Base-by-base conservation (phyloP, 2,329 filamentous ascomycete genomes). In the Madurella mycetomatis region DNA sequence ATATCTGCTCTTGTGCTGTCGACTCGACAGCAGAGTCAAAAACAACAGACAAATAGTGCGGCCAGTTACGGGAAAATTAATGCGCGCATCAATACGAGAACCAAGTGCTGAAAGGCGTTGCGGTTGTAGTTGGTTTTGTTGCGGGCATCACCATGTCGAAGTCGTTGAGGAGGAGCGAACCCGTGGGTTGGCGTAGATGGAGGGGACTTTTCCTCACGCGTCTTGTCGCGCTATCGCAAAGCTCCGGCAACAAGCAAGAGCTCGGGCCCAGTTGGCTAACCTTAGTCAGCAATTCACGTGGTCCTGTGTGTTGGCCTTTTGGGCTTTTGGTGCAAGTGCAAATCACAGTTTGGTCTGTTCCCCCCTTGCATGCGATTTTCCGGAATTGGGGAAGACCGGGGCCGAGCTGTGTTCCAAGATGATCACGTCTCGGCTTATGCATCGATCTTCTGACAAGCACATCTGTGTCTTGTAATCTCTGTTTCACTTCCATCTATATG, bases 1-100 rank as follows among this genome's bases (percentile, higher is more conserved):
- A 96, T 96, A 69, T 65, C 78, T 71, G 67, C 61, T 56, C 51
- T 52, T 50, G 49, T 49, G 64, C 66, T 67, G 68, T 64, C 63
- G 53, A 60, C 59, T 60, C 55, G 56, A 62, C 63, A 61, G 60
- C 57, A 32, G 54, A 60, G 49, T 58, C 40, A 46, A 53, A 45
- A 46, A 25, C 16, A 17, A 32, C 18, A 31, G 40, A 25, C 43
- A 43, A 49, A 37, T 45, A 44, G 4, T 42, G 47, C 51, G 45
- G 44, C 42, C 47, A 51, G 40, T 41, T 1, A 17, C 48, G 18
- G 34, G 16, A 41, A 16, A 9, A 37, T 34, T 45, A n/a, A n/a
- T 50, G 17, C 49, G 49, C 39, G 55, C 56, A 54, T 60, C 48
- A 54, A 57, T 47, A 34, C 25, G 7, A 25, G 7, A 7, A 25